Base-by-base conservation (phyloP, 805 yeast genomes). In the Candida krabiensis region DNA sequence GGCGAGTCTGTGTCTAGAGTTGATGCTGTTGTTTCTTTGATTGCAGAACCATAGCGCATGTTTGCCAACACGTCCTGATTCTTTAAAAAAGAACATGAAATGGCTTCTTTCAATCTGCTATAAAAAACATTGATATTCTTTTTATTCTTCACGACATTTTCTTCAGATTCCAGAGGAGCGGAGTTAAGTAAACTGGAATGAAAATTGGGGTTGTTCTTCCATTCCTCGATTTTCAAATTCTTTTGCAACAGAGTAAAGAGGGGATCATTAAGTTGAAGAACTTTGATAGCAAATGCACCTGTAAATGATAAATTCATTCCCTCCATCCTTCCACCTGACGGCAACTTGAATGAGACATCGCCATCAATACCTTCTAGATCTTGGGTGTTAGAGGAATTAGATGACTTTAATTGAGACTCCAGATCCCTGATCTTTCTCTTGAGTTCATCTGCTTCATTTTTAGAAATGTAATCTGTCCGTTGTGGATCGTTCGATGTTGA, bases 191-290 rank as follows among this genome's bases (percentile, higher is more conserved):
- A 27, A 12, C 40, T 42, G 15, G 38, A 30, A 21, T 39, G 47
- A 12, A 31, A 28, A 4, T 22, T 23, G 19, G 39, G 26, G 11
- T 23, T 21, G 19, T 28, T 29, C 19, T 30, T 35, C 9, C 28
- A n/a, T 26, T 37, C 40, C 9, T 37, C 31, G 12, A 41, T 16
- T 16, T 31, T 30, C 11, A 35, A 9, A 17, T 24, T 12, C 16
- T 27, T 21, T 18, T 30, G 37, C 4, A 41, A 24, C 6, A 33
- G 19, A 3, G 9, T 5, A 4, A 34, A 22, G 4, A 52, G 9
- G 2, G 56, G 58, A 27, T 53, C 58, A 19, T 40, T 41, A 11
- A 19, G 13, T 1, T 35, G 4, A 17, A 43, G 35, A 7, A 27
- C 25, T 11, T 35, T 33, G 6, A 46, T 26, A 5, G 56, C 39